phyloP scores from a whole-genome alignment of 2,329 filamentous ascomycete genomes.

The Botrytis galanthina region DNA sequence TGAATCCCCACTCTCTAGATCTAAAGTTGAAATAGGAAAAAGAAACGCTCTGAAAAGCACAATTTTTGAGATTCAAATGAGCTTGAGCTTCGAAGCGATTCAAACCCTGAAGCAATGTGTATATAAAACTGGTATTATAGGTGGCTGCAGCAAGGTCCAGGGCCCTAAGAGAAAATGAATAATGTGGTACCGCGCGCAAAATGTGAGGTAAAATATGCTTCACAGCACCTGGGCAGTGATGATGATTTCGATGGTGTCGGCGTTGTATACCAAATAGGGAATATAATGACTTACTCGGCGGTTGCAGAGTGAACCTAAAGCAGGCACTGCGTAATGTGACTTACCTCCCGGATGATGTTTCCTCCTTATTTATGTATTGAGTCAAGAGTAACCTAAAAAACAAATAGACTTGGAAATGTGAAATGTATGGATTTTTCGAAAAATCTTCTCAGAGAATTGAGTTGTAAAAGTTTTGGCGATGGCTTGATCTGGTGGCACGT shows the following conservation, averaged over 20 bases:
- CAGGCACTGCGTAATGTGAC: conserved; percentile 2
- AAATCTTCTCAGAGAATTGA: background rate
- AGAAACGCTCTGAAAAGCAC: background rate
- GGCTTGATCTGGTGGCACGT: conserved; percentile 25
- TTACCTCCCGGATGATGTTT: background rate
- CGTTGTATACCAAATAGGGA: conserved; percentile 14
- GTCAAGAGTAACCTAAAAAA: background rate
- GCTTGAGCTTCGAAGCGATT: background rate
- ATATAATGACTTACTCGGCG: conserved; percentile 22
- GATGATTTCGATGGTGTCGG: conserved; percentile 13
- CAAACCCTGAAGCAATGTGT: conserved; percentile 24
- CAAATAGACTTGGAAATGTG: background rate
- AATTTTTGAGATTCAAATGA: background rate
- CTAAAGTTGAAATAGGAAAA: background rate
- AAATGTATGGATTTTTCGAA: background rate
- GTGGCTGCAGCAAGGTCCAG: conserved; percentile 23
- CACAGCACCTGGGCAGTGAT: conserved; percentile 26
- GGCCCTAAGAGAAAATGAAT: conserved; percentile 8
- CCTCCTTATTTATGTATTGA: background rate
- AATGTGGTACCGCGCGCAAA: conserved; percentile 17
- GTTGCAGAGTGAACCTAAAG: conserved; percentile 20
- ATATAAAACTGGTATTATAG: conserved; percentile 33
- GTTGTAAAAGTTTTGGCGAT: conserved; percentile 18
- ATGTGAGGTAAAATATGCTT: conserved; percentile 9
- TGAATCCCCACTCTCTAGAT: conserved; percentile 20